These are phyloP conservation scores for Pyrus betulifolia DNA, from an alignment of 306 rosid genomes.

Conservation along the genomic window DNA sequence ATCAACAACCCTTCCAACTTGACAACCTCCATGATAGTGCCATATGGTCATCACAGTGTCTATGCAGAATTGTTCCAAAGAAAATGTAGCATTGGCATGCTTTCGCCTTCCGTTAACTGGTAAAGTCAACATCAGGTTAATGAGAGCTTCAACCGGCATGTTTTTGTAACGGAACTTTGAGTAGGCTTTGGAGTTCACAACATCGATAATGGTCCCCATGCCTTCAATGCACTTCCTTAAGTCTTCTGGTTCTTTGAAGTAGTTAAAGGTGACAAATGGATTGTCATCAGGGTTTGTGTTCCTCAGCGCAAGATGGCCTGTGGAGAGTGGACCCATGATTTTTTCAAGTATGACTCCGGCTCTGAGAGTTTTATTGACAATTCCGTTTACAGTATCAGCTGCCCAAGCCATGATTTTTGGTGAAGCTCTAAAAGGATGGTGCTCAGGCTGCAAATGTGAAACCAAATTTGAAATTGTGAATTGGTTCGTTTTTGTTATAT, in stretches of 20 bases:
- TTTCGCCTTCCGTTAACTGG: slow-evolving; percentile 54
- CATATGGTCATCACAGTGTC: slow-evolving; percentile 72
- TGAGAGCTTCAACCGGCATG: slow-evolving; percentile 26
- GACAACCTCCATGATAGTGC: slow-evolving; percentile 90
- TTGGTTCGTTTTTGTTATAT: background rate
- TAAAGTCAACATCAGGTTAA: slow-evolving; percentile 30
- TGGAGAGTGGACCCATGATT: slow-evolving; percentile 52
- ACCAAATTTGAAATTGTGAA: background rate
- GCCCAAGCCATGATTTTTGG: slow-evolving; percentile 14
- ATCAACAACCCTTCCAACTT: slow-evolving; percentile 54
- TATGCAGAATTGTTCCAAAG: slow-evolving; percentile 58
- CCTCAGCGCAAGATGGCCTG: slow-evolving; percentile 44
- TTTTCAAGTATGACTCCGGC: slow-evolving; percentile 69
- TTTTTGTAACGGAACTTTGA: slow-evolving; percentile 38
- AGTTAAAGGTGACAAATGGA: slow-evolving; percentile 64
- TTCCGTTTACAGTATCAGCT: slow-evolving; percentile 15
- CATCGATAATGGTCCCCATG: slow-evolving; percentile 47
- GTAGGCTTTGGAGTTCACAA: slow-evolving; percentile 50
- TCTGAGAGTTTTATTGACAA: slow-evolving; percentile 22
- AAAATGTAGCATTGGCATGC: slow-evolving; percentile 34
- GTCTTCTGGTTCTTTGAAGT: slow-evolving; percentile 68
- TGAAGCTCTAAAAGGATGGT: slow-evolving; percentile 12
- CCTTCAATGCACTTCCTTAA: slow-evolving; percentile 54
- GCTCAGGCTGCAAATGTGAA: slow-evolving; percentile 30
- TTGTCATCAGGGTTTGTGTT: slow-evolving; percentile 52